Evolutionary conservation across 371 early-diverging fungal species (phyloP), one percentile per base, ranked within the genome.

Genomic region (Sporodiniella umbellata): DNA sequence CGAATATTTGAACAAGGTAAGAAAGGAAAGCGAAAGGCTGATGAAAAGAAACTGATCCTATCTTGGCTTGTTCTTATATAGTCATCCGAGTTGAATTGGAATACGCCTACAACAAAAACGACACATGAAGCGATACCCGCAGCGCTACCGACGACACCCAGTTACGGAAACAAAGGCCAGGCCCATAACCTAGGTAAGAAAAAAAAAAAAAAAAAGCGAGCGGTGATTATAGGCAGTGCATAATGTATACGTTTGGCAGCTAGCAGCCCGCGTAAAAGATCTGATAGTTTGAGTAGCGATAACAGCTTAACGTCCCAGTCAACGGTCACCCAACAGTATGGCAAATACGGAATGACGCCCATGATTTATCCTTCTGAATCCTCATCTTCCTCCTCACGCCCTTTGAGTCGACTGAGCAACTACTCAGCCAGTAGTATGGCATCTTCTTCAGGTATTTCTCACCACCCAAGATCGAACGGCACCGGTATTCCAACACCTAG

Each of bases 271-370:
- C 40, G 40, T 12, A 53, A 40, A 44, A 31, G 62, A 50, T 76
- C 76, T 7, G 63, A 59, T 24, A 76, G 76, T 37, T 35, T 72
- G 5, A 76, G 70, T 45, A 76, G 76, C 44, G 76, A 76, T 38
- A 68, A 65, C 37, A 72, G 70, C 30, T 51, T 67, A 17, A 70
- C 60, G 5, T 71, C 76, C 7, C 70, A 75, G 46, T 70, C 70
- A 0, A 72, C 76, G 1, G 60, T 70, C 14, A 69, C 70, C 15
- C 66, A 60, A 42, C n/a, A n/a, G n/a, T 72, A 66, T 47, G 50
- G 58, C 22, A 58, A 66, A 40, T 63, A 64, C 45, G 66, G 68
- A 8, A 59, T 72, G 54, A 58, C 75, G 25, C 61, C 71, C 1
- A 39, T 63, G 58, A 53, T 63, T 25, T 60, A 68, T 44, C 74